Percentiles rank a stretch among this genome's conserved stretches.
Conservation (phyloP, 2,329 filamentous ascomycete species). For the Ceratocystis albifundus region DNA sequence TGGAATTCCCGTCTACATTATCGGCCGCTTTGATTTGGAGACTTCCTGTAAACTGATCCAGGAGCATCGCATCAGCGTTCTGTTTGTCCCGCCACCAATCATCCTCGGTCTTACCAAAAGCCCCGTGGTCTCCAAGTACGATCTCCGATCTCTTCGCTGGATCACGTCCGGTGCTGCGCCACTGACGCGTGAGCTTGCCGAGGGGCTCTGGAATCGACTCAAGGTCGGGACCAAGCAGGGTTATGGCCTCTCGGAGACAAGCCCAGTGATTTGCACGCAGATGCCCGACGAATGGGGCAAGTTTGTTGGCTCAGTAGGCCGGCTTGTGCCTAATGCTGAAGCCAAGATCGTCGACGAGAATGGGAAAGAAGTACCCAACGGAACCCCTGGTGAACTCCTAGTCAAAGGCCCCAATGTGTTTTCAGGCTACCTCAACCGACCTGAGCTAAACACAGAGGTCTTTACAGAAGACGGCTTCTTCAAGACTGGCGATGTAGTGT, state of each 20-base stretch:
- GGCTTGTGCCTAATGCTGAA: conserved; percentile 64
- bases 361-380: conserved; percentile 44
- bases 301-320: conserved; percentile 67
- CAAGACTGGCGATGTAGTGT: conserved; percentile 79
- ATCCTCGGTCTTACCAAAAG: conserved; percentile 70
- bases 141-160: conserved; percentile 67
- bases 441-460: conserved; percentile 56
- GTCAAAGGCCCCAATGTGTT: conserved; percentile 72
- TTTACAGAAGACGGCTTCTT: conserved; percentile 73
- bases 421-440: conserved; percentile 64
- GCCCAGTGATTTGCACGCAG: conserved; percentile 65
- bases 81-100: conserved; percentile 75
- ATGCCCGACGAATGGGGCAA: conserved; percentile 63
- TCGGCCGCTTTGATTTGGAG: conserved; percentile 66
- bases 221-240: conserved; percentile 79
- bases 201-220: conserved; percentile 61
- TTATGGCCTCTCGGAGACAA: conserved; percentile 81
- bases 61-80: conserved; percentile 60
- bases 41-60: conserved; percentile 68
- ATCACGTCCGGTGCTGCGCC: conserved; percentile 83
- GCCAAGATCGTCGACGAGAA: conserved; percentile 66
- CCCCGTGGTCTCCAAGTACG: conserved; percentile 65
- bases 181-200: conserved; percentile 66
- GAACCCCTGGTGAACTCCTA: conserved; percentile 56
- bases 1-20: conserved; percentile 60